A percentile compares a stretch with the other conserved stretches of the same genome.
Evolutionary conservation across 2,329 filamentous ascomycete species (phyloP).

Genomic region (Myriosclerotinia scirpicola): DNA sequence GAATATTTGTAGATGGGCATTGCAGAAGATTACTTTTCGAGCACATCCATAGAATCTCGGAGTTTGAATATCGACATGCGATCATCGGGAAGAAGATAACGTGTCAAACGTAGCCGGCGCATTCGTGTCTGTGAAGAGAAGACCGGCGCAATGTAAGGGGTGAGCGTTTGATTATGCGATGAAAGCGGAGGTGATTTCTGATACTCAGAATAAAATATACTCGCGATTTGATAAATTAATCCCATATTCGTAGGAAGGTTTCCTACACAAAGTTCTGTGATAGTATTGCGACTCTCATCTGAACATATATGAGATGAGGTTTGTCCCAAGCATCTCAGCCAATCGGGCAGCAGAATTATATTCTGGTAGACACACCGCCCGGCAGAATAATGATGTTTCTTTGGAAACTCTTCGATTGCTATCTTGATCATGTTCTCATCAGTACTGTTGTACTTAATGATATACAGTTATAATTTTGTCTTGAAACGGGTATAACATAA

Average conservation of each 20-base stretch:
- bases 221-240: not conserved
- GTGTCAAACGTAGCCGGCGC: slow-evolving; percentile 52
- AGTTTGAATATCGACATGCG: slow-evolving; percentile 73
- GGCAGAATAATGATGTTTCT: slow-evolving; percentile 12
- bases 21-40: slow-evolving; percentile 74
- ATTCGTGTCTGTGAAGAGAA: not conserved
- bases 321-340: not conserved
- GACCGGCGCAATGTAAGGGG: too few relatives aligned
- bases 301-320: not conserved
- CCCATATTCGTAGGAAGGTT: not conserved
- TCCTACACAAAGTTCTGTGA: not conserved
- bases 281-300: not conserved
- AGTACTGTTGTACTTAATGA: not conserved
- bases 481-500: too few relatives aligned
- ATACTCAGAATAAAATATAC: not conserved
- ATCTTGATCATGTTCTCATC: not conserved
- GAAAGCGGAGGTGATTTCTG: not conserved
- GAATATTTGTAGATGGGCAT: slow-evolving; percentile 73
- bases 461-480: not conserved
- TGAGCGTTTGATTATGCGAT: not conserved
- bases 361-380: slow-evolving; percentile 5
- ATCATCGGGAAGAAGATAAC: slow-evolving; percentile 68
- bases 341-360: not conserved
- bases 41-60: slow-evolving; percentile 65
- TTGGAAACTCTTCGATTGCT: not conserved